Conservation (phyloP, 2,329 filamentous ascomycete species). For the Chaetomiaceae sp. region DNA sequence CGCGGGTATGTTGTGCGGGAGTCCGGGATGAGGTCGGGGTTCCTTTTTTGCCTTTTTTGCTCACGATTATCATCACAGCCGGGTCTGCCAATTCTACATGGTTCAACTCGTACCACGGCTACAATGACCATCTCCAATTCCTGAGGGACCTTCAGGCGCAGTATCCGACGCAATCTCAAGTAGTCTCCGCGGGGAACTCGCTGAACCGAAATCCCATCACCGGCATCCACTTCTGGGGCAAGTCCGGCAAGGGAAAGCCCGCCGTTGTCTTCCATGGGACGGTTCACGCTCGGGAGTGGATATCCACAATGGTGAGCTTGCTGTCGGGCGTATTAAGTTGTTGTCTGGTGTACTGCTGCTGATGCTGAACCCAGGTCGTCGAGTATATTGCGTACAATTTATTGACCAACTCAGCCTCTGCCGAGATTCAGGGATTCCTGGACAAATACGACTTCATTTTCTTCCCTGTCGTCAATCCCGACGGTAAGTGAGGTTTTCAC, state of each 20-base stretch:
- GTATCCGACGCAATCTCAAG: constrained; percentile 45
- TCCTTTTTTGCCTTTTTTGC: not conserved
- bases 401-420: constrained; percentile 38
- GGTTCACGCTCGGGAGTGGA: constrained; percentile 53
- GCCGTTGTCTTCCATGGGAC: constrained; percentile 50
- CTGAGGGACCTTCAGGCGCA: constrained; percentile 42
- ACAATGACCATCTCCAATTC: constrained; percentile 48
- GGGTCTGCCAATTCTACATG: constrained; percentile 36
- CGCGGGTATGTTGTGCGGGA: constrained; percentile 25
- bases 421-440: constrained; percentile 41
- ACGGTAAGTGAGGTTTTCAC: constrained; percentile 33
- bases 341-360: not conserved
- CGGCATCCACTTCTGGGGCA: constrained; percentile 55
- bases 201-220: constrained; percentile 50
- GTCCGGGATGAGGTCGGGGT: not conserved
- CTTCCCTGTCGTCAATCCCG: constrained; percentile 51
- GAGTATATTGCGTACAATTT: constrained; percentile 49
- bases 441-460: constrained; percentile 59
- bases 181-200: constrained; percentile 44
- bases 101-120: constrained; percentile 52
- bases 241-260: constrained; percentile 41
- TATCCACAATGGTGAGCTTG: constrained; percentile 51
- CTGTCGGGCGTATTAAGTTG: constrained; percentile 24
- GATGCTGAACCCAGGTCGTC: constrained; percentile 26
- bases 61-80: not conserved